These are phyloP conservation scores for Saccharomycopsis hybrid DNA, from an alignment of 1,139 yeast genomes.

Conservation along the genomic window DNA sequence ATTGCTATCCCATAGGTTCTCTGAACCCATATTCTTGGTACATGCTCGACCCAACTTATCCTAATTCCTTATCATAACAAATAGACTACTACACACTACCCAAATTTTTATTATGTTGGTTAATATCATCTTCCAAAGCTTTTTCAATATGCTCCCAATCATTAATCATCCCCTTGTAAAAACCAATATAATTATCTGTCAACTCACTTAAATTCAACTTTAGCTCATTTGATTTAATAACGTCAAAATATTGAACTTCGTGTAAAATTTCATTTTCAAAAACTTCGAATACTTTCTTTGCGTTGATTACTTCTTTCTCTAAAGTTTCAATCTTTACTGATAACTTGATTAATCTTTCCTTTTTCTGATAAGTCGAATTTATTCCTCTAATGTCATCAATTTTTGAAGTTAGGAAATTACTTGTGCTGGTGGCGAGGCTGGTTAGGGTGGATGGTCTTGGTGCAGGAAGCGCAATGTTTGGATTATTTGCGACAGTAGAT, in stretches of 20 bases:
- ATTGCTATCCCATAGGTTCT: too few relatives aligned
- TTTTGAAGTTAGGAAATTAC: slow-evolving; percentile 46
- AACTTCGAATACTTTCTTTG: slow-evolving; percentile 65
- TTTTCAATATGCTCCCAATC: slow-evolving; percentile 64
- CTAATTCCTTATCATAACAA: too few relatives aligned
- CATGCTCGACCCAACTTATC: too few relatives aligned
- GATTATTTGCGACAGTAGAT: slow-evolving; percentile 16
- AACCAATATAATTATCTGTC: slow-evolving; percentile 71
- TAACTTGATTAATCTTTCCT: slow-evolving; percentile 44
- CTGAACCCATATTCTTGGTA: too few relatives aligned
- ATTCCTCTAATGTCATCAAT: slow-evolving; percentile 57
- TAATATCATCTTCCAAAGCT: slow-evolving; percentile 29
- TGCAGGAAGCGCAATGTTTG: slow-evolving; percentile 16
- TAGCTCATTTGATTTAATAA: slow-evolving; percentile 71
- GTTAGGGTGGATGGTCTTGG: slow-evolving; percentile 20
- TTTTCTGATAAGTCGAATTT: slow-evolving; percentile 48
- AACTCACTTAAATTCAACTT: slow-evolving; percentile 61
- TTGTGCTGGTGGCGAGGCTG: slow-evolving; percentile 31
- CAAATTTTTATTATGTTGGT: slow-evolving; percentile 12
- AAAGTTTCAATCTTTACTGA: slow-evolving; percentile 55
- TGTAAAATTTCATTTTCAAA: slow-evolving; percentile 57
- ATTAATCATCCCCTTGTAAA: slow-evolving; percentile 63
- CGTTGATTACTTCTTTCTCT: slow-evolving; percentile 51
- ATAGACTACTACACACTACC: too few relatives aligned
- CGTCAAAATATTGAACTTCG: slow-evolving; percentile 81